Base-by-base conservation (phyloP, 2,329 filamentous ascomycete species). In the Fusarium ramigenum region DNA sequence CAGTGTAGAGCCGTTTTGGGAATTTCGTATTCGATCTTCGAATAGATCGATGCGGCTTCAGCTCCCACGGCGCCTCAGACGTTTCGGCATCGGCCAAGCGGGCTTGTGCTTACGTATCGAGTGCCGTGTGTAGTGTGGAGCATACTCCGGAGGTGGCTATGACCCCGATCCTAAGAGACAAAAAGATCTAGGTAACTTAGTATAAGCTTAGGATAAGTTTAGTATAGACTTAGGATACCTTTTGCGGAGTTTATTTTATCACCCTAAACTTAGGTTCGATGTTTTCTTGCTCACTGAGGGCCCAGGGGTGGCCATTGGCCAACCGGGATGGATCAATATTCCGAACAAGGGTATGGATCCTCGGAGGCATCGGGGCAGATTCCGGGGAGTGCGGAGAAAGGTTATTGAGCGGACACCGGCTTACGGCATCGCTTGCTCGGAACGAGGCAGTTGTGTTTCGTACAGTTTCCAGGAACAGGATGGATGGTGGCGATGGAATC, bases 271-370 rank as follows among this genome's bases (percentile, higher is more conserved):
- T 9, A 5, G 36, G 36, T 18, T 3, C 9, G 16, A 9, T 37
- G 16, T 18, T 18, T 37, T 18, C 8, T 37, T 9, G 16, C 36
- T 37, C 36, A 4, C 36, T 37, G 36, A 37, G 16, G 16, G n/a
- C n/a, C n/a, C n/a, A n/a, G n/a, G n/a, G n/a, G n/a, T n/a, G 36
- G 9, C 36, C 36, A n/a, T 8, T 53, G 4, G 6, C 56, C 43
- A 47, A 47, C 40, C 40, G 40, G 21, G 28, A 23, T 34, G 23
- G 47, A 7, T 21, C 36, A 54, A 61, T 56, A 61, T 54, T 34
- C 59, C 59, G 59, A 43, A 19, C 59, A 54, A 23, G 59, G 59
- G 47, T 54, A 9, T 43, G 30, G 23, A 54, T 61, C 59, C 59
- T 28, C 18, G n/a, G n/a, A n/a, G n/a, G n/a, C n/a, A 19, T 28